Evolutionary conservation across 2,329 filamentous ascomycete species (phyloP).

Genomic region (Tricladium varicosporioides): DNA sequence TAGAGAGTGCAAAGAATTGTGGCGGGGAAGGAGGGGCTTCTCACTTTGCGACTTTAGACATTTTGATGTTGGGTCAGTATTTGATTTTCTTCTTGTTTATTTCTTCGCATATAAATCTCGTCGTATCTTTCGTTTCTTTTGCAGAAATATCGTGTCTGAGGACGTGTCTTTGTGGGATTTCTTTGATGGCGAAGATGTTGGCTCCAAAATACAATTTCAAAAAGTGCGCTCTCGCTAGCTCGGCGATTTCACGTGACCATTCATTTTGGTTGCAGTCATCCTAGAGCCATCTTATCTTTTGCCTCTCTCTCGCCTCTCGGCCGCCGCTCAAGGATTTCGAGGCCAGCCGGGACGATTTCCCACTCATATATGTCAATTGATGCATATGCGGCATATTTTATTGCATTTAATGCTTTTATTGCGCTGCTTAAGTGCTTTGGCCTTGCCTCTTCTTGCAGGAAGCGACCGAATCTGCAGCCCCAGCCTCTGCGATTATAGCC

Average conservation of each 20-base stretch:
- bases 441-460: conserved; percentile 10
- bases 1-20: conserved; percentile 14
- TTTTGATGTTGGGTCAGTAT: conserved; percentile 28
- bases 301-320: background rate
- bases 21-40: conserved; percentile 25
- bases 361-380: conserved; percentile 10
- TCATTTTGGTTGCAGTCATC: too few species aligned
- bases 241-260: too few species aligned
- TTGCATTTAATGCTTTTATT: conserved; percentile 9
- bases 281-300: too few species aligned
- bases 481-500: conserved; percentile 13
- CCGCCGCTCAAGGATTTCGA: conserved; percentile 1
- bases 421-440: conserved; percentile 15
- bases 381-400: conserved; percentile 10
- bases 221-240: background rate
- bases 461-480: conserved; percentile 14
- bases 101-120: background rate
- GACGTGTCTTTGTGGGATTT: too few species aligned
- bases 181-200: background rate
- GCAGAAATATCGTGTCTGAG: too few species aligned
- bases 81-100: background rate
- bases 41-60: conserved; percentile 46
- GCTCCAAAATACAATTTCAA: background rate
- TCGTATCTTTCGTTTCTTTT: too few species aligned
- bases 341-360: background rate